Evolutionary conservation across 1,139 yeast species (phyloP), one percentile per base, ranked within the genome.

Genomic region (Diutina catenulata): DNA sequence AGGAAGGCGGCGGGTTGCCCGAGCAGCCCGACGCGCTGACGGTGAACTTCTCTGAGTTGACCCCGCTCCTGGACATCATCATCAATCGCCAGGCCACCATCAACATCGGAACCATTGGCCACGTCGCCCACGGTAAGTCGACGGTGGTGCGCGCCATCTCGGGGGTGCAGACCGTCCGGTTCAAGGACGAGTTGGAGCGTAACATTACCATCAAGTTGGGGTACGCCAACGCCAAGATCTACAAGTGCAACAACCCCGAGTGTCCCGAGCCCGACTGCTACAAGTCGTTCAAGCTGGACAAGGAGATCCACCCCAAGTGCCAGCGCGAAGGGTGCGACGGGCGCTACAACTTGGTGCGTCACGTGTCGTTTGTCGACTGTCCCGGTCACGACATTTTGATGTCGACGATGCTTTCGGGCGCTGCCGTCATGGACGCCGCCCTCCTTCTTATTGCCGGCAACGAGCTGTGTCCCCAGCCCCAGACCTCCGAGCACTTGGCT

Each of bases 391-490:
- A 93, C 72, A 91, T 93, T 70, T 80, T 93, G 60, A 93, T 93
- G 98, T 87, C 97, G 74, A 93, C 98, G 50, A 93, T 93, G 99
- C 80, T 93, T 76, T 88, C 97, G 38, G 99, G 99, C 59, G 99
- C 99, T 31, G 99, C 99, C 13, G 98, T 93, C 49, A 93, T 93
- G 99, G 99, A 93, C 63, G 99, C 98, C 42, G 99, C 99, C 11
- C 70, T 93, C 45, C 69, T 93, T 54, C 74, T 93, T 49, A 80
- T 93, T 59, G 99, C 98, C 29, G 98, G 97, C 62, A 93, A 93
- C 60, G 99, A 93, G 72, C 78, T 94, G 42, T 93, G 99, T 70
- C 99, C 98, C 45, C 98, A 93, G 70, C 99, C 99, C 35, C 99
- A 93, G 70, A 93, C 99, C 22, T 83, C 95, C 15, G 99, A 93